Percentiles rank a stretch among this genome's conserved stretches.
These are phyloP conservation scores for Ustilago xerochloae DNA, from an alignment of 1,284 basidiomycete genomes.

Conservation along the genomic window DNA sequence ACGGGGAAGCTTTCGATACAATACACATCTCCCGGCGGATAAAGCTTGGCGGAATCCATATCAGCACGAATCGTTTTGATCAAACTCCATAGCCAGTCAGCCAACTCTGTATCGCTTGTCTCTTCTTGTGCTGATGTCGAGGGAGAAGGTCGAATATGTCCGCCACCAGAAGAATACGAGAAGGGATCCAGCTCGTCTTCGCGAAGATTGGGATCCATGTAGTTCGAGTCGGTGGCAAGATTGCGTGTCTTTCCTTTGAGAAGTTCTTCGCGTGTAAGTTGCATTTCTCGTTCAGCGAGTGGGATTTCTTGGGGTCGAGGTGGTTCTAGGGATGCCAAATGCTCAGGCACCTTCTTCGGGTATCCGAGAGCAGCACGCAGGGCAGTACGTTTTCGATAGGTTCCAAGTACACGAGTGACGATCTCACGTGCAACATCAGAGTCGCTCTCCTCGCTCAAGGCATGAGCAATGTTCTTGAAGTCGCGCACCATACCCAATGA, in stretches of 20 bases:
- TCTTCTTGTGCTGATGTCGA: conserved; percentile 2
- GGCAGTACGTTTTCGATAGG: conserved; percentile 58
- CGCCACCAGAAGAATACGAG: conserved; percentile 43
- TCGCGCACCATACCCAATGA: conserved; percentile 71
- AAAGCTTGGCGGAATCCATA: conserved; percentile 56
- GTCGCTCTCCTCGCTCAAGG: conserved; percentile 48
- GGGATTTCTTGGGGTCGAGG: conserved; percentile 49
- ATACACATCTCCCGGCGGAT: conserved; percentile 61
- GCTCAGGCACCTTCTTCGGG: conserved; percentile 22
- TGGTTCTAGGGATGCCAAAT: conserved; percentile 22
- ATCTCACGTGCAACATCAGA: conserved; percentile 70
- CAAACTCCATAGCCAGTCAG: conserved; percentile 60
- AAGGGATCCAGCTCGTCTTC: conserved; percentile 46
- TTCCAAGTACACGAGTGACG: conserved; percentile 69
- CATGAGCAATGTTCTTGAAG: conserved; percentile 70
- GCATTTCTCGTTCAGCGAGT: conserved; percentile 35
- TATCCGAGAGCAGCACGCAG: conserved; percentile 13
- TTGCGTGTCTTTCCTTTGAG: conserved; percentile 54
- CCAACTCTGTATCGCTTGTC: conserved; percentile 38
- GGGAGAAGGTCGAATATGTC: conserved; percentile 9
- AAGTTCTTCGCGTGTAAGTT: conserved; percentile 45
- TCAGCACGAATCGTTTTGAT: conserved; percentile 64
- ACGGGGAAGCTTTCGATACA: conserved; percentile 58
- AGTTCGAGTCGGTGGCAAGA: conserved; percentile 44
- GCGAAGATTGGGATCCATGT: conserved; percentile 47